A percentile compares a stretch with the other conserved stretches of the same genome.
phyloP scores from a whole-genome alignment of 495 filamentous ascomycete species.

The Neurospora sublineolata region DNA sequence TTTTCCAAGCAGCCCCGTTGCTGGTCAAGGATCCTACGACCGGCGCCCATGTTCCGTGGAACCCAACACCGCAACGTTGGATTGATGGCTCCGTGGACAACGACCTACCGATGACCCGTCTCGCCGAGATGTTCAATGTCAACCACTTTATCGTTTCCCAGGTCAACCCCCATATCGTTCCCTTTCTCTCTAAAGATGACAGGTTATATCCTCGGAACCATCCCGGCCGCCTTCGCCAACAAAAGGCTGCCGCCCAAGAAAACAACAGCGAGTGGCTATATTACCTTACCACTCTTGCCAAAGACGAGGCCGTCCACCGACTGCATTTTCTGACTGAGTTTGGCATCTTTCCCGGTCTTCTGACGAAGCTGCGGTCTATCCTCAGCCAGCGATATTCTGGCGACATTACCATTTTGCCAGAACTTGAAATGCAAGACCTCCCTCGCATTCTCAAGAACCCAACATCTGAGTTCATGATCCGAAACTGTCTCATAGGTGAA shows the following conservation, averaged over 20 bases:
- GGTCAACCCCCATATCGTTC: slow-evolving; percentile 87
- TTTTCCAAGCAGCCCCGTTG: slow-evolving; percentile 65
- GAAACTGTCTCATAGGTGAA: slow-evolving; percentile 65
- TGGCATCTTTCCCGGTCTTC: slow-evolving; percentile 66
- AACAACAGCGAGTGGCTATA: slow-evolving; percentile 47
- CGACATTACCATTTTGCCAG: slow-evolving; percentile 89
- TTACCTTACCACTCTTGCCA: slow-evolving; percentile 61
- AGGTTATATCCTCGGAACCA: slow-evolving; percentile 31
- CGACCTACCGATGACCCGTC: slow-evolving; percentile 81
- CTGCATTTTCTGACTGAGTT: slow-evolving; percentile 73
- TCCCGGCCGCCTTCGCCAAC: slow-evolving; percentile 27
- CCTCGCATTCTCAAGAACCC: slow-evolving; percentile 74
- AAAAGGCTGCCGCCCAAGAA: slow-evolving; percentile 9
- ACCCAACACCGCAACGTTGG: slow-evolving; percentile 67
- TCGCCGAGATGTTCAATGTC: slow-evolving; percentile 95
- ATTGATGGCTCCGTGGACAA: slow-evolving; percentile 93
- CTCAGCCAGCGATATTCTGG: slow-evolving; percentile 85
- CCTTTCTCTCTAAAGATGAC: slow-evolving; percentile 69
- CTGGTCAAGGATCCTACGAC: slow-evolving; percentile 80
- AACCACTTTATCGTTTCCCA: slow-evolving; percentile 98
- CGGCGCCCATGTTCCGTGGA: slow-evolving; percentile 69
- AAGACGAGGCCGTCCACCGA: slow-evolving; percentile 68
- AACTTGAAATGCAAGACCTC: slow-evolving; percentile 62
- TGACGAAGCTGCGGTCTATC: slow-evolving; percentile 70
- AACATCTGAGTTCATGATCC: slow-evolving; percentile 77